Base-by-base conservation (phyloP, 306 rosid species). In the Trifolium subterraneum region DNA sequence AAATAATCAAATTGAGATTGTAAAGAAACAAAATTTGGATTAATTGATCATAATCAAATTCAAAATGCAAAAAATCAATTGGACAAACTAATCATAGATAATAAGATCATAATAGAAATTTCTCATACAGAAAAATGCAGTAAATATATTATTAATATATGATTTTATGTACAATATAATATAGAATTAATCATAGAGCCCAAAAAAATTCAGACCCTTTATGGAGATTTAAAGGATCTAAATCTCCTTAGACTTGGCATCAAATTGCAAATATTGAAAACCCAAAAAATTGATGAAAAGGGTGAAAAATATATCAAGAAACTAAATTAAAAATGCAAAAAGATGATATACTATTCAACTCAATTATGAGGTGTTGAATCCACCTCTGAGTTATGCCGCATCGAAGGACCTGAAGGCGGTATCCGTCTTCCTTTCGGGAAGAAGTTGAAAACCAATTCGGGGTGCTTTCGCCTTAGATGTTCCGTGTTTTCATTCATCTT, bases 341-440 rank as follows among this genome's bases (percentile, higher is more conserved):
- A 38, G 10, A 27, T 15, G 22, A 61, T 4, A 19, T 71, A 41
- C 48, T 16, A 15, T 27, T 75, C 7, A 44, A 33, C 74, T 88
- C 79, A 91, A 81, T 88, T 85, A 4, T 73, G 68, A 70, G 98
- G 90, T 3, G 83, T 42, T 25, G 97, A 86, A 78, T 80, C 74
- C 70, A 82, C 81, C 47, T 74, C 70, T 4, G 89, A 68, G 83
- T 94, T 94, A 73, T 94, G 99, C 63, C 96, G 79, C n/a, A 78
- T 83, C 45, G 99, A 94, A 38, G 99, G 99, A 22, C 90, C 97
- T 6, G 99, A 94, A 71, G 99, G 95, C 36, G 97, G 92, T 12
- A 88, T 51, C 0, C 83, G 85, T 2, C 31, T 22, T 70, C 92
- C 97, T 90, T 77, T 92, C 56, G 99, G 99, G 59, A 94, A 83